These are phyloP conservation scores for Primulina huaijiensis DNA, from an alignment of 257 asterid genomes.

Conservation along the genomic window DNA sequence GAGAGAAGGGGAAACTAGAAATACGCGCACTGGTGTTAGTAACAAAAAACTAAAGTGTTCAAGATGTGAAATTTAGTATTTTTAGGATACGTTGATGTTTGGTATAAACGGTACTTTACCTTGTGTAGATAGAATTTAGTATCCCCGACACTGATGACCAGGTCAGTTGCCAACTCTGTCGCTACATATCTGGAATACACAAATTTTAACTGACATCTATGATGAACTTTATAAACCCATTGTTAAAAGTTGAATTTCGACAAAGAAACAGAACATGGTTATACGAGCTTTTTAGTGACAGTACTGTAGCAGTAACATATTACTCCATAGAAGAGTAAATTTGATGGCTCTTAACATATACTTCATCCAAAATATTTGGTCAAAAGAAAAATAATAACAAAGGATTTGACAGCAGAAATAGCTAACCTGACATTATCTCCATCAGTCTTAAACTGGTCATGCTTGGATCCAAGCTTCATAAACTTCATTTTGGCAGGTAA, in stretches of 20 bases:
- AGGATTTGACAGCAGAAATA: neutral
- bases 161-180: conserved; percentile 44
- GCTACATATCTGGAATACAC: conserved; percentile 45
- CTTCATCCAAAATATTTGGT: no score
- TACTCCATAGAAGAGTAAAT: neutral
- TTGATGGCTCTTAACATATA: neutral
- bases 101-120: conserved; percentile 24
- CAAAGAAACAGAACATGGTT: neutral
- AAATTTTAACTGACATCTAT: neutral
- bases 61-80: neutral
- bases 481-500: conserved; percentile 64
- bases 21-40: conserved; percentile 21
- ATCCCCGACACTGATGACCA: conserved; percentile 41
- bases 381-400: neutral
- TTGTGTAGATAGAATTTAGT: conserved; percentile 50
- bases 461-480: conserved; percentile 95
- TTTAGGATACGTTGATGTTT: neutral
- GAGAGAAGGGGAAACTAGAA: conserved; percentile 81
- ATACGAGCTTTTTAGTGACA: neutral
- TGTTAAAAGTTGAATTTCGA: neutral
- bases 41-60: neutral
- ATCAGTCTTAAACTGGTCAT: conserved; percentile 79
- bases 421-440: conserved; percentile 77
- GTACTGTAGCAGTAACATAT: neutral
- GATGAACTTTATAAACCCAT: conserved; percentile 1